These are phyloP conservation scores for Candida hispaniensis DNA, from an alignment of 805 yeast species.

Conservation along the genomic window DNA sequence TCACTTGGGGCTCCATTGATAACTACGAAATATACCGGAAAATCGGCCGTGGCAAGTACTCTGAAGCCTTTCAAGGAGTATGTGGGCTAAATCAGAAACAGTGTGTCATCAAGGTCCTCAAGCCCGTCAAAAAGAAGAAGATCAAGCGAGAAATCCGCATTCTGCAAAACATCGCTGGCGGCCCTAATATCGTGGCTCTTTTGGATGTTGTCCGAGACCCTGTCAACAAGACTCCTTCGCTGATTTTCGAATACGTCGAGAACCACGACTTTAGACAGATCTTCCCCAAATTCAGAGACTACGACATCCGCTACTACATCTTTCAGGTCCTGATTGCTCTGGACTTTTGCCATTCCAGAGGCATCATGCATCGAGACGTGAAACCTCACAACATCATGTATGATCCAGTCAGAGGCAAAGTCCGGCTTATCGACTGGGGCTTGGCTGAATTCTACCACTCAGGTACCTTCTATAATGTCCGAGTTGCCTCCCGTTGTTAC, in stretches of 20 bases:
- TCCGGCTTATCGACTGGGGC: slow-evolving; percentile 90
- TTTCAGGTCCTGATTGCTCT: slow-evolving; percentile 70
- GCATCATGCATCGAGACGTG: slow-evolving; percentile 90
- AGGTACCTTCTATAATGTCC: slow-evolving; percentile 78
- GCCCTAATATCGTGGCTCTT: slow-evolving; percentile 67
- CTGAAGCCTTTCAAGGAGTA: slow-evolving; percentile 85
- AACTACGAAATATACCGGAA: slow-evolving; percentile 76
- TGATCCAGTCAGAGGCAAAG: slow-evolving; percentile 50
- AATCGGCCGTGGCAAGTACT: slow-evolving; percentile 86
- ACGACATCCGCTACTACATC: slow-evolving; percentile 75
- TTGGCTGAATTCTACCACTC: slow-evolving; percentile 87
- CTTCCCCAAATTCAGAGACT: slow-evolving; percentile 66
- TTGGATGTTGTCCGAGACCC: slow-evolving; percentile 84
- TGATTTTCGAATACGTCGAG: slow-evolving; percentile 74
- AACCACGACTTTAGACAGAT: slow-evolving; percentile 79
- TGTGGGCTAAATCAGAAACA: slow-evolving; percentile 45
- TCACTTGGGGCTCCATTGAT: slow-evolving; percentile 78
- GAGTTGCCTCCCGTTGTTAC: slow-evolving; percentile 85
- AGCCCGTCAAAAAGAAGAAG: slow-evolving; percentile 88
- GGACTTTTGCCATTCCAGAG: slow-evolving; percentile 85
- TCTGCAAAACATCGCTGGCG: slow-evolving; percentile 71
- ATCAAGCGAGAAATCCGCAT: slow-evolving; percentile 85
- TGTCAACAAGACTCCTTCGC: slow-evolving; percentile 65
- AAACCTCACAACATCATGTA: slow-evolving; percentile 93
- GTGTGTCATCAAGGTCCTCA: slow-evolving; percentile 81